Evolutionary conservation across 164 flowering plant genomes (phyloP).

Genomic region (Buxus sempervirens): DNA sequence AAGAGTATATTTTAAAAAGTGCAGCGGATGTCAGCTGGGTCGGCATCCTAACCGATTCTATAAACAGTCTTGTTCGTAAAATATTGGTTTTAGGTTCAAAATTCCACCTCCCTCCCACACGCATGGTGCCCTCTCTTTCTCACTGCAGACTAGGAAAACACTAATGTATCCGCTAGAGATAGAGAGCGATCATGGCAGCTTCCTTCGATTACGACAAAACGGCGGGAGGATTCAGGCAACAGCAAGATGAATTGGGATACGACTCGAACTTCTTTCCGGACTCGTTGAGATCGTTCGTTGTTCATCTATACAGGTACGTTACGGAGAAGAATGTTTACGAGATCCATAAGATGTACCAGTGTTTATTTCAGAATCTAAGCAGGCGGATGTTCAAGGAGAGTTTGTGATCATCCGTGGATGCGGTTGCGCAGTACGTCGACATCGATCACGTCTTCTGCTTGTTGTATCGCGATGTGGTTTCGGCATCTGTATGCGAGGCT

Average conservation of each 20-base stretch:
- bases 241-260: slow-evolving; percentile 40
- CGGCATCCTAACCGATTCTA: no score
- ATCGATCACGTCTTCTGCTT: slow-evolving; percentile 96
- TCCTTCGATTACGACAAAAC: slow-evolving; percentile 30
- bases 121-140: no score
- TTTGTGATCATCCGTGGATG: slow-evolving; percentile 94
- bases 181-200: slow-evolving; percentile 22
- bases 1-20: no score
- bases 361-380: slow-evolving; percentile 71
- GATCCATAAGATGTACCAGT: slow-evolving; percentile 97
- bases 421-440: slow-evolving; percentile 75
- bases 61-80: no score
- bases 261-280: slow-evolving; percentile 95
- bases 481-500: slow-evolving; percentile 82
- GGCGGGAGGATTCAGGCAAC: slow-evolving; percentile 1
- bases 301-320: slow-evolving; percentile 90
- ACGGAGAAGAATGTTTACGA: slow-evolving; percentile 96
- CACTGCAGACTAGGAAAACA: no score
- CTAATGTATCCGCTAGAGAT: not conserved
- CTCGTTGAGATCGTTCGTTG: slow-evolving; percentile 87
- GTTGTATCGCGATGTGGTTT: slow-evolving; percentile 91
- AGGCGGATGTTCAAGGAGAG: slow-evolving; percentile 83
- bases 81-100: no score
- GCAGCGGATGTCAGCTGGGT: no score
- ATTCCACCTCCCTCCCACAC: no score